Base-by-base conservation (phyloP, 352 stramenopile genomes). In the Saprolegnia parasitica region DNA sequence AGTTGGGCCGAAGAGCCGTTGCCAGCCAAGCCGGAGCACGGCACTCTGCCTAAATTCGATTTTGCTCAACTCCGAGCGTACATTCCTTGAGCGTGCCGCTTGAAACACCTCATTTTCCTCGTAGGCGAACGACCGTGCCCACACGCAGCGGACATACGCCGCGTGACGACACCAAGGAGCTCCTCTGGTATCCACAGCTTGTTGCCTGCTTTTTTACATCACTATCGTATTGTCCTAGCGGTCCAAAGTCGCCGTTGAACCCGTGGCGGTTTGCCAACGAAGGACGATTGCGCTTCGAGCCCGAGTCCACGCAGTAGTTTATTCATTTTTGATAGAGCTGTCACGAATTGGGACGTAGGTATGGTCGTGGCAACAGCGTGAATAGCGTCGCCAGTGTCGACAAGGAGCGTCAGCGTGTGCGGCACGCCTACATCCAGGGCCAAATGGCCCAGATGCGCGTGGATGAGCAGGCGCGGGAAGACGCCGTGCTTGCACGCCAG, bases 1-100 rank as follows among this genome's bases (percentile, higher is more conserved):
- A 70, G 63, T 24, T 70, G 63, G 63, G 35, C 63, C 11, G 63
- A 70, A 62, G 63, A 70, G 11, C 47, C 46, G n/a, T 35, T 35
- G 5, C 29, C 29, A 35, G 13, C 42, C 6, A 58, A 70, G 52
- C 11, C 16, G 1, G 23, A 60, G 20, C 6, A 60, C 35, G 52
- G 52, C 35, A 20, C 35, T n/a, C 35, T 60, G 9, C 52, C 35
- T 21, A 47, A 60, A 16, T 70, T 62, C n/a, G 55, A 70, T 23
- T 70, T 70, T 23, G 50, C 39, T 10, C 63, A 70, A 40, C 49
- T 70, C 15, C 26, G 54, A 24, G 29, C 29, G 63, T 70, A 68
- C 47, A 15, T 61, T 21, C 61, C 23, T 39, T 8, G 8, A 26
- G n/a, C 46, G 32, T 29, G 20, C 20, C 62, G 21, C 16, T 24